phyloP scores from a whole-genome alignment of 164 flowering plant species.

The Vitis cinerea region DNA sequence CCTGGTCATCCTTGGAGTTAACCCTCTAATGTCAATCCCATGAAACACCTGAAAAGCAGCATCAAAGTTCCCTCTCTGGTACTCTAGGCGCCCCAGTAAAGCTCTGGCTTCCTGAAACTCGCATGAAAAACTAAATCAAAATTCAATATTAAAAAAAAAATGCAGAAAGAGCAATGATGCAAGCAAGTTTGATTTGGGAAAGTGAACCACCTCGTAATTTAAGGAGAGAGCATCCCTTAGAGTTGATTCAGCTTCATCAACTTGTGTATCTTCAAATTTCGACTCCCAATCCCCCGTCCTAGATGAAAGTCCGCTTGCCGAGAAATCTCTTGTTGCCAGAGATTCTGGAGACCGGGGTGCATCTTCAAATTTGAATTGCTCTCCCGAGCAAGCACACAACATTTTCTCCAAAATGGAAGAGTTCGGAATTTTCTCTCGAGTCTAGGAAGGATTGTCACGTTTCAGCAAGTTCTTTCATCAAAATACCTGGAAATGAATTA shows the following conservation, averaged over 20 bases:
- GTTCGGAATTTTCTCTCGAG: slow-evolving; percentile 1
- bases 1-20: slow-evolving; percentile 65
- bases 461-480: slow-evolving; percentile 4
- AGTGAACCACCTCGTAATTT: slow-evolving; percentile 77
- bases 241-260: slow-evolving; percentile 95
- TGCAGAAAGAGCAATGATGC: slow-evolving; percentile 2
- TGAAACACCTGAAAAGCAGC: slow-evolving; percentile 98
- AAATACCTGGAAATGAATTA: slow-evolving; percentile 13
- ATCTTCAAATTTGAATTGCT: slow-evolving; percentile 93
- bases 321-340: slow-evolving; percentile 89
- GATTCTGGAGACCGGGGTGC: slow-evolving; percentile 89
- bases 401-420: slow-evolving; percentile 32
- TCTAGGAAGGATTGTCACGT: slow-evolving; percentile 8
- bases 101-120: slow-evolving; percentile 89
- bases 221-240: slow-evolving; percentile 91
- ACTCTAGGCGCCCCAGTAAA: slow-evolving; percentile 82
- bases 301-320: slow-evolving; percentile 81
- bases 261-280: slow-evolving; percentile 77
- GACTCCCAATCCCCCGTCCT: slow-evolving; percentile 86
- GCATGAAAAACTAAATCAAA: slow-evolving; percentile 9
- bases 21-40: slow-evolving; percentile 72
- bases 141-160: background rate
- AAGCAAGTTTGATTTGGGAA: slow-evolving; percentile 1
- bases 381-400: slow-evolving; percentile 99
- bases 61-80: slow-evolving; percentile 74